Evolutionary conservation across 345 rosid species (phyloP), one percentile per base, ranked within the genome.

Genomic region (Citrus cavaleriei): DNA sequence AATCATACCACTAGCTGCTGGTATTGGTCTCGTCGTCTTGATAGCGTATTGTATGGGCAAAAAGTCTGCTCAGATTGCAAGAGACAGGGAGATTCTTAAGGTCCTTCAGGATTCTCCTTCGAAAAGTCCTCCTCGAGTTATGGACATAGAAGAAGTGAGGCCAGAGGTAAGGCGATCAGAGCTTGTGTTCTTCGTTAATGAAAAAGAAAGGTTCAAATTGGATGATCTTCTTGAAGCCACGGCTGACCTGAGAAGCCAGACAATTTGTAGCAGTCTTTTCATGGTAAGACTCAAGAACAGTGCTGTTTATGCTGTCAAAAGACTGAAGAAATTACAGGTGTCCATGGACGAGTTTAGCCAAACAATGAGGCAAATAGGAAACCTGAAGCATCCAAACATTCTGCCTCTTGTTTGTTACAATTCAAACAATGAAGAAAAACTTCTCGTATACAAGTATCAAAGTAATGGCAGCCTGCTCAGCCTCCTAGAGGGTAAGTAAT

Each of bases 151-250:
- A 55, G 79, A 81, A 77, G 79, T 24, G 70, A 81, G 81, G 80
- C 81, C 72, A 14, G 77, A 79, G 38, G 86, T 80, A 51, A 70
- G 14, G 61, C 63, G 61, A 13, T 77, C 84, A 9, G 90, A 88
- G 78, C 88, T 91, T 4, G 81, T 86, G 10, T 87, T 89, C 78
- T 88, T 91, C 6, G 87, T 85, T 22, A 86, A 87, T 8, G 84
- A 91, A 64, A 30, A 72, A 7, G 90, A 88, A 62, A 82, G 87
- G 65, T 89, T 91, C 76, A 75, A 77, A 68, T 68, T 91, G 76
- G 89, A 87, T 3, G 93, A 89, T 35, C 93, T 91, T 60, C 77
- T 91, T 9, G 91, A 88, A 68, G 90, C 93, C 10, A 79, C 89
- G 4, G 95, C 95, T 30, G 90, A 91, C 67, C 74, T 91, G 49